These are phyloP conservation scores for Colletotrichum tropicale DNA, from an alignment of 2,329 filamentous ascomycete genomes.

Conservation along the genomic window DNA sequence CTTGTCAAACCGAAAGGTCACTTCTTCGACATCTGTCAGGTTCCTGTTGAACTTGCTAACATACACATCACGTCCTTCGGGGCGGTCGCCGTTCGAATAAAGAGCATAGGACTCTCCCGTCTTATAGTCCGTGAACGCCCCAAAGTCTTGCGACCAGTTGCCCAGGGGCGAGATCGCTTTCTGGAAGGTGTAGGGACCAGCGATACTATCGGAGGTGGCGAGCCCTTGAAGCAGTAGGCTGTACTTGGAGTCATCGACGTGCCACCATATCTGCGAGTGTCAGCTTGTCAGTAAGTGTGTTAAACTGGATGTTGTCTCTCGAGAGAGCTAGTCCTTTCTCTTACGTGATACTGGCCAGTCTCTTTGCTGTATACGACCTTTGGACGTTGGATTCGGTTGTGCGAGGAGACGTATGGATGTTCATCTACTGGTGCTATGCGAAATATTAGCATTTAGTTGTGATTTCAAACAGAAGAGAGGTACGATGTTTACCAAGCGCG, in stretches of 20 bases:
- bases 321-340: slow-evolving; percentile 4
- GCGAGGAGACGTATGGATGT: slow-evolving; percentile 57
- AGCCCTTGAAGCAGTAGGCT: slow-evolving; percentile 61
- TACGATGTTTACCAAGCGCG: slow-evolving; percentile 61
- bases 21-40: slow-evolving; percentile 53
- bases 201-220: slow-evolving; percentile 55
- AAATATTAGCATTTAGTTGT: too few species aligned
- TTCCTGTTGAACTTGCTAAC: slow-evolving; percentile 57
- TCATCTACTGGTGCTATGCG: slow-evolving; percentile 46
- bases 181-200: slow-evolving; percentile 59
- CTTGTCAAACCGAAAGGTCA: slow-evolving; percentile 61
- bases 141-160: slow-evolving; percentile 68
- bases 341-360: slow-evolving; percentile 60
- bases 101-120: slow-evolving; percentile 59
- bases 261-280: slow-evolving; percentile 58
- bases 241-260: slow-evolving; percentile 63
- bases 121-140: slow-evolving; percentile 64
- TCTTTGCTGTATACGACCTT: slow-evolving; percentile 64
- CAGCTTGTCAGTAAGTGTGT: neutral
- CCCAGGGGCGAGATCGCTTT: slow-evolving; percentile 59
- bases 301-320: too few species aligned
- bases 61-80: slow-evolving; percentile 61
- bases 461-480: too few species aligned
- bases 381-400: slow-evolving; percentile 64
- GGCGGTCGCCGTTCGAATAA: slow-evolving; percentile 63